Evolutionary conservation across 805 yeast genomes (phyloP).

Genomic region (Zygosaccharomyces gambellarensis): DNA sequence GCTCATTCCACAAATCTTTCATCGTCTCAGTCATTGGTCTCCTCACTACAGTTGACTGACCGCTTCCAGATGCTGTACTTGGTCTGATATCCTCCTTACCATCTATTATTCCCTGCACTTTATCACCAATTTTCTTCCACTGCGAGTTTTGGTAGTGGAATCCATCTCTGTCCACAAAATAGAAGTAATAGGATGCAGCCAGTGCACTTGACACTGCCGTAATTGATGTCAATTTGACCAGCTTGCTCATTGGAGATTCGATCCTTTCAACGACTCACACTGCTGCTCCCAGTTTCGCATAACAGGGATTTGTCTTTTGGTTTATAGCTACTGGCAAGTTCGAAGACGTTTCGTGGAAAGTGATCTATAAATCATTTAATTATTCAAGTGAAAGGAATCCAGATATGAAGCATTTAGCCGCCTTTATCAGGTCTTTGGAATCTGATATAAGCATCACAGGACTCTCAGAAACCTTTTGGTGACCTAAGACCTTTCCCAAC

Average conservation of each 20-base stretch:
- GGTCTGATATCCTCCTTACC: slow-evolving; percentile 18
- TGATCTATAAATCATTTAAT: too few relatives aligned
- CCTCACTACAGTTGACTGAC: slow-evolving; percentile 15
- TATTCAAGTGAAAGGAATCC: too few relatives aligned
- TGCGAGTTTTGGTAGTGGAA: slow-evolving; percentile 23
- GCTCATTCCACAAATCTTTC: slow-evolving; percentile 32
- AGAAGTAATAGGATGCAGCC: slow-evolving; percentile 25
- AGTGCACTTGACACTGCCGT: slow-evolving; percentile 17
- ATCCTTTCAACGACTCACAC: not conserved
- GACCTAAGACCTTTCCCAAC: too few relatives aligned
- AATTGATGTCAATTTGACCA: slow-evolving; percentile 22
- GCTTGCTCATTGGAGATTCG: slow-evolving; percentile 17
- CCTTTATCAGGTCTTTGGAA: too few relatives aligned
- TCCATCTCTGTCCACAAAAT: slow-evolving; percentile 23
- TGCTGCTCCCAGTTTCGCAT: too few relatives aligned
- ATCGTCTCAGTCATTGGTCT: slow-evolving; percentile 27
- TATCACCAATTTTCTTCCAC: slow-evolving; percentile 21
- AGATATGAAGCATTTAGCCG: too few relatives aligned
- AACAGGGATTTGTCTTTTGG: too few relatives aligned
- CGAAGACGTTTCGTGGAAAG: too few relatives aligned
- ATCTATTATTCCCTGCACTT: slow-evolving; percentile 23
- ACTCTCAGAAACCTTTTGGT: too few relatives aligned
- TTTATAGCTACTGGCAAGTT: too few relatives aligned
- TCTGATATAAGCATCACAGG: too few relatives aligned
- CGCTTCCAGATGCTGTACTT: slow-evolving; percentile 10